A percentile compares a stretch with the other conserved stretches of the same genome.
Evolutionary conservation across 768 basidiomycete species (phyloP).

Genomic region (Neoboletus brunneissimus): DNA sequence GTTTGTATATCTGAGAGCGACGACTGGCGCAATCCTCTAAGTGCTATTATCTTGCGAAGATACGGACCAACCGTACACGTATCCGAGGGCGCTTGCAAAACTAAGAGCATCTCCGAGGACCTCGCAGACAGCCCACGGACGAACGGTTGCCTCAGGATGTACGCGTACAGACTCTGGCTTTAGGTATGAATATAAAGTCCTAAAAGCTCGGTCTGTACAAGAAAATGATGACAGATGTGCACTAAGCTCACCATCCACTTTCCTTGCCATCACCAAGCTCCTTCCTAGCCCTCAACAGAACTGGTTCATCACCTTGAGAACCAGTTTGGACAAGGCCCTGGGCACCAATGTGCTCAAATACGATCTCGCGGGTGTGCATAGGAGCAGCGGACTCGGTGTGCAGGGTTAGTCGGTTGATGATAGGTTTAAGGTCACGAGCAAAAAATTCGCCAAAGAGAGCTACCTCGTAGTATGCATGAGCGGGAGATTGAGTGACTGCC

Average conservation of each 20-base stretch:
- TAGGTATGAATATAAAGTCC: conserved; percentile 76
- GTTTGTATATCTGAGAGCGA: conserved; percentile 77
- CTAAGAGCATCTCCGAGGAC: conserved; percentile 77
- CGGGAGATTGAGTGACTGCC: conserved; percentile 27
- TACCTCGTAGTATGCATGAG: conserved; percentile 77
- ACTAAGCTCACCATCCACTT: conserved; percentile 55
- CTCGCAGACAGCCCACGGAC: conserved; percentile 79
- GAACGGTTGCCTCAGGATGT: conserved; percentile 83
- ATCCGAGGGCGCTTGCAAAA: conserved; percentile 79
- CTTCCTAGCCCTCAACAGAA: conserved; percentile 69
- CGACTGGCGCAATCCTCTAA: conserved; percentile 38
- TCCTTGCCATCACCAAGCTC: conserved; percentile 57
- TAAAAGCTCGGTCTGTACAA: conserved; percentile 25
- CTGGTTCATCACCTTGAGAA: conserved; percentile 54
- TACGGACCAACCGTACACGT: conserved; percentile 46
- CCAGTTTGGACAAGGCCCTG: conserved; percentile 53
- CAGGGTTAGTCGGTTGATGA: conserved; percentile 79
- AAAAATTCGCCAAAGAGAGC: conserved; percentile 83
- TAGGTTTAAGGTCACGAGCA: conserved; percentile 66
- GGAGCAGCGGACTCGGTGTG: conserved; percentile 74
- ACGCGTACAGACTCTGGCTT: conserved; percentile 83
- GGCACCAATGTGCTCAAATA: conserved; percentile 78
- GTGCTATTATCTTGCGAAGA: not conserved
- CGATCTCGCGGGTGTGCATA: conserved; percentile 72
- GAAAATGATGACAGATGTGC: not conserved